These are phyloP conservation scores for Diutina pseudorugosa DNA, from an alignment of 1,139 yeast species.

Conservation along the genomic window DNA sequence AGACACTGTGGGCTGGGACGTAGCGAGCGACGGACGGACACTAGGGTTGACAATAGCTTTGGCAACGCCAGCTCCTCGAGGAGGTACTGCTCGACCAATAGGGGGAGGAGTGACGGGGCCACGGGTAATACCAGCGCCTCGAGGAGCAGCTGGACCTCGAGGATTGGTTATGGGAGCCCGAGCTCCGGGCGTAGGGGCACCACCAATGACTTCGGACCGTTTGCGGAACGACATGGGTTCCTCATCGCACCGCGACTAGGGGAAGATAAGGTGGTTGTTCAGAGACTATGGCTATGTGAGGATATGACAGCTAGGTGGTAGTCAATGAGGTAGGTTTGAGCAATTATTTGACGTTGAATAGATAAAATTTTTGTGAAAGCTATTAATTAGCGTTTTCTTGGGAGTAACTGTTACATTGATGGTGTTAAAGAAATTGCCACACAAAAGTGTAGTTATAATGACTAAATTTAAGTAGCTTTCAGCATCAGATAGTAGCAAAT, in stretches of 20 bases:
- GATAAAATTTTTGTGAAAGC: too few species aligned
- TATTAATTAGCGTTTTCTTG: too few species aligned
- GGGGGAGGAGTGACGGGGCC: not conserved
- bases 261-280: too few species aligned
- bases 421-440: too few species aligned
- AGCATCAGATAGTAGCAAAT: too few species aligned
- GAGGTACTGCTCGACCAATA: not conserved
- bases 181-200: not conserved
- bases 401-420: too few species aligned
- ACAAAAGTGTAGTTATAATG: too few species aligned
- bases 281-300: too few species aligned
- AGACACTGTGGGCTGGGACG: conserved; percentile 66
- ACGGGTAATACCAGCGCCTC: not conserved
- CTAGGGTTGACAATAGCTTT: not conserved
- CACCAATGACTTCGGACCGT: conserved; percentile 1
- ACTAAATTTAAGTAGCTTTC: too few species aligned
- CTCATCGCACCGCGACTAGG: not conserved
- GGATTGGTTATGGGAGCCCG: not conserved
- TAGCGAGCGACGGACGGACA: conserved; percentile 49
- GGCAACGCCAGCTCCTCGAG: not conserved
- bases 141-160: not conserved
- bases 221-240: not conserved
- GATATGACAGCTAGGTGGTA: too few species aligned
- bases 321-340: too few species aligned
- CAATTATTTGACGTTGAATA: too few species aligned